Base-by-base conservation (phyloP, 2,329 filamentous ascomycete genomes). In the Calonectria hongkongensis region DNA sequence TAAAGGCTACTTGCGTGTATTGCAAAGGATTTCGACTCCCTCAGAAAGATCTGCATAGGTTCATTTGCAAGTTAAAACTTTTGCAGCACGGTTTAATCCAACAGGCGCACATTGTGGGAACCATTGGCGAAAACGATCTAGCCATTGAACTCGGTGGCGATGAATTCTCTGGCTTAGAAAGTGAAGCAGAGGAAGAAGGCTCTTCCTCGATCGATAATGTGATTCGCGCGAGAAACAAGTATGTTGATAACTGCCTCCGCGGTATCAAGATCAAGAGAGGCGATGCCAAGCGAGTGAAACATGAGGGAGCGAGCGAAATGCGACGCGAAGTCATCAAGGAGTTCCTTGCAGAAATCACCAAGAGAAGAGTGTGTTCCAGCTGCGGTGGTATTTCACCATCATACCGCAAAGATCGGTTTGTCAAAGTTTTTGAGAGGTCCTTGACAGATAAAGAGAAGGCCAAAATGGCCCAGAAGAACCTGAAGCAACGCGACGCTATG, bases 341-440 rank as follows among this genome's bases (percentile, higher is more conserved):
- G 18, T 98, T 99, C 77, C 88, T 98, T 73, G 90, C 90, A 66
- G 90, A 92, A 33, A 93, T 98, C 68, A 90, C 90, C 60, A 90
- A 89, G 78, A 88, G 89, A 58, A 93, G 92, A 79, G 90, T 90
- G 79, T 99, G 97, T 85, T 87, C 87, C 56, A 88, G 85, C 68
- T 93, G 91, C 77, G 85, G 87, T 63, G 94, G 94, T 33, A 91
- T 97, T 73, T 96, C 94, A 16, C 96, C 95, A 13, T 88, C 88
- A 2, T 98, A 95, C 84, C 92, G 96, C 78, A 98, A 98, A 83
- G 96, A 99, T 80, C 90, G 94, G 51, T 97, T 92, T 79, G 94
- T 96, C 81, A 99, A 98, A 84, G 95, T 99, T 67, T 99, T 98
- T 84, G 93, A 96, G 82, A 97, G 94, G 81, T 88, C 94, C 2